Evolutionary conservation across 768 basidiomycete species (phyloP).

Genomic region (Hygrophorus russula): DNA sequence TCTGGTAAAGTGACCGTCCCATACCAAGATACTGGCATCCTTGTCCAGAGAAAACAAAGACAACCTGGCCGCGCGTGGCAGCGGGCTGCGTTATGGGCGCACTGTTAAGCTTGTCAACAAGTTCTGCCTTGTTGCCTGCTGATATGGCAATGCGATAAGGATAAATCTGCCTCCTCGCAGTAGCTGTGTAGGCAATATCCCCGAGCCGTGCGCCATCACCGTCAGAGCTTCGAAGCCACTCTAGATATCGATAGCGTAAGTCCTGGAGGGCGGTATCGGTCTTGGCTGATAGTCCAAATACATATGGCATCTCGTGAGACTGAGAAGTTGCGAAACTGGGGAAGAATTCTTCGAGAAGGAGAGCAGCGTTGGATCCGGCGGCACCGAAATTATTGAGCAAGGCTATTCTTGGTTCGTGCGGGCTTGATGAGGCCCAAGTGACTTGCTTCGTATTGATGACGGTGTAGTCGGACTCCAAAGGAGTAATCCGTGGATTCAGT

Average conservation of each 20-base stretch:
- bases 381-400: constrained; percentile 71
- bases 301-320: constrained; percentile 16
- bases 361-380: constrained; percentile 55
- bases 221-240: constrained; percentile 30
- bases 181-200: constrained; percentile 59
- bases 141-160: constrained; percentile 39
- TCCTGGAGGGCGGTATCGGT: constrained; percentile 31
- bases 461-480: constrained; percentile 34
- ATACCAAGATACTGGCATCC: constrained; percentile 59
- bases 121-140: constrained; percentile 31
- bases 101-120: constrained; percentile 30
- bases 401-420: constrained; percentile 32
- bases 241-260: constrained; percentile 35
- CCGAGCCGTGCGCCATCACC: constrained; percentile 17
- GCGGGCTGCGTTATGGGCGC: constrained; percentile 21
- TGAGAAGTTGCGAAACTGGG: neutral
- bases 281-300: constrained; percentile 58
- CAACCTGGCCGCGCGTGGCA: constrained; percentile 21
- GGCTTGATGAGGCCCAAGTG: constrained; percentile 29
- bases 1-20: constrained; percentile 45
- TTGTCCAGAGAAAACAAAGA: constrained; percentile 70
- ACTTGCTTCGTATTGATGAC: constrained; percentile 30
- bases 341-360: constrained; percentile 45
- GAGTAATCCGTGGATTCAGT: constrained; percentile 46
- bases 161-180: constrained; percentile 51